Base-by-base conservation (phyloP, 129 eudicot species). In the Chrysanthemum lavandulifolium region DNA sequence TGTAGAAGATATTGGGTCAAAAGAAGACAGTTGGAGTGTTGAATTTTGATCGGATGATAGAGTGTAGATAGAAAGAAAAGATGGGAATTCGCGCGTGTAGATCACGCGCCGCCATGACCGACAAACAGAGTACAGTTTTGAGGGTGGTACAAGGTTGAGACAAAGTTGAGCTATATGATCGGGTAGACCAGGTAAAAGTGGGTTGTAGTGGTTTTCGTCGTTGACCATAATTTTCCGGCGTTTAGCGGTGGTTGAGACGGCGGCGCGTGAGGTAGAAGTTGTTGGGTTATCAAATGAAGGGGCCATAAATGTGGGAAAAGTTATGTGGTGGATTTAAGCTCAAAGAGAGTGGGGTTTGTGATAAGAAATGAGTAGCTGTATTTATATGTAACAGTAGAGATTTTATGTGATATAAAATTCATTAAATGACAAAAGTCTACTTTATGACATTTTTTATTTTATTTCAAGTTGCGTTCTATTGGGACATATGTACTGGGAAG, bases 121-220 rank as follows among this genome's bases (percentile, higher is more conserved):
- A 81, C 89, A 89, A 14, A 92, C 96, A 29, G 86, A 78, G 84
- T 67, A 86, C 23, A 92, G 83, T 2, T 47, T 76, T 10, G 84
- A 66, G 14, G 98, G 94, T 11, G 76, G 84, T 60, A 92, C 86
- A n/a, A 14, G 81, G 2, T 84, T 79, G 1, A 89, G 89, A 76
- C 91, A 86, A 6, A 84, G 69, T 1, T 82, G 84, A 6, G 98
- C 86, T n/a, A 92, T 74, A 67, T 89, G 84, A 62, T 92, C 91
- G 1, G 98, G 98, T 10, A 92, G 78, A 7, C 89, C 94, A 0
- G 96, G 98, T 5, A 92, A 62, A 8, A 89, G 66, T 10, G 79
- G 70, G 12, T 71, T 76, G 16, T 60, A 73, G 10, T 75, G 73
- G 8, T 75, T 67, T 47, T 68, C 49, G 29, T 25, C 57, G 59